These are phyloP conservation scores for Cotoneaster glaucophyllus DNA, from an alignment of 306 rosid species.

Conservation along the genomic window DNA sequence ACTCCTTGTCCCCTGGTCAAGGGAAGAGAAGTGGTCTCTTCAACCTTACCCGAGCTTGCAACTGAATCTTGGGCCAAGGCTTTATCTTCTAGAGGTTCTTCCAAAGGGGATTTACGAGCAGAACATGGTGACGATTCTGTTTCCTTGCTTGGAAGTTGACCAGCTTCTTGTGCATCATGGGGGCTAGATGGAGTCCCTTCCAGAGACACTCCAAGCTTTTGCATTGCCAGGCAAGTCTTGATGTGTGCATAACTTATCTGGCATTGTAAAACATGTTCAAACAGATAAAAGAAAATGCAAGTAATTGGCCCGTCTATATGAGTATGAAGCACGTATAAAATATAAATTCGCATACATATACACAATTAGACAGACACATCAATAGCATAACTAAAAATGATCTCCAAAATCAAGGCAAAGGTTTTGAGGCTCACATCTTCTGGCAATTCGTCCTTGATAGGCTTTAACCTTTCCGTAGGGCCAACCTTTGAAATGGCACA, in stretches of 20 bases:
- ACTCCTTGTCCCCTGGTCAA: conserved; percentile 22
- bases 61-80: conserved; percentile 2
- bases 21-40: conserved; percentile 24
- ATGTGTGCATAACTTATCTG: conserved; percentile 67
- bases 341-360: not conserved
- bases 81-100: conserved; percentile 18
- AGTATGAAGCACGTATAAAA: not conserved
- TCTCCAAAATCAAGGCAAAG: conserved; percentile 2
- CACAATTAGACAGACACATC: not conserved
- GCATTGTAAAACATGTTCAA: conserved; percentile 21
- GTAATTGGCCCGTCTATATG: not conserved
- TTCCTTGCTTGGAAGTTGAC: conserved; percentile 15
- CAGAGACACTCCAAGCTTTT: conserved; percentile 35
- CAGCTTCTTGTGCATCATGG: conserved; percentile 20
- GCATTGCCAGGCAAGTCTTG: conserved; percentile 54
- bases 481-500: conserved; percentile 71
- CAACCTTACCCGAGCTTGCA: conserved; percentile 13
- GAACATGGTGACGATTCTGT: conserved; percentile 24
- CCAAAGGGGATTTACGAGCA: not conserved
- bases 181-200: conserved; percentile 22
- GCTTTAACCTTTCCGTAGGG: conserved; percentile 69
- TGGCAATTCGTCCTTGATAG: conserved; percentile 73
- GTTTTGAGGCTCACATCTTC: conserved; percentile 57
- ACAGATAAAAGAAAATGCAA: conserved; percentile 14
- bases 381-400: conserved; percentile 1